Percentiles rank a stretch among this genome's conserved stretches.
These are phyloP conservation scores for Cornus suecica DNA, from an alignment of 148 eudicot species.

Conservation along the genomic window DNA sequence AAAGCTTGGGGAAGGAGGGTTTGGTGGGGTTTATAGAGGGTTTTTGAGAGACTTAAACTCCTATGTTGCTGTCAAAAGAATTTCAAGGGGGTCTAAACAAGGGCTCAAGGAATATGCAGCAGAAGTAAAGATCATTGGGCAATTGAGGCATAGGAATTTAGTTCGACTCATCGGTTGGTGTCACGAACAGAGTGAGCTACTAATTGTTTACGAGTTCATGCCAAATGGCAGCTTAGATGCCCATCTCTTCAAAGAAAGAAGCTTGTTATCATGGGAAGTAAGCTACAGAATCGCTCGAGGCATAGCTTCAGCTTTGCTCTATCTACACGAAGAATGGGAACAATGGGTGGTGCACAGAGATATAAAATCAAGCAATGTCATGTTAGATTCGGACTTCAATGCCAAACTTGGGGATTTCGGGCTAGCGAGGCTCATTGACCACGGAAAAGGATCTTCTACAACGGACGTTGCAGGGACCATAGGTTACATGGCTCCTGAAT, in stretches of 20 bases:
- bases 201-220: background rate
- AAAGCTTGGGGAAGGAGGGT: background rate
- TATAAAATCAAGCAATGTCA: slow-evolving; percentile 16
- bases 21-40: background rate
- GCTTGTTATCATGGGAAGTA: background rate
- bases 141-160: background rate
- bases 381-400: slow-evolving; percentile 13
- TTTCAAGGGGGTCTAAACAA: background rate
- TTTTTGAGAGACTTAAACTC: background rate
- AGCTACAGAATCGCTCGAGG: background rate
- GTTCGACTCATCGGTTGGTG: background rate
- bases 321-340: background rate
- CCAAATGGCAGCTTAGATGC: background rate
- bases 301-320: background rate
- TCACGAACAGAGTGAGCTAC: background rate
- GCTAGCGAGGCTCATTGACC: slow-evolving; percentile 15
- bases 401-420: slow-evolving; percentile 18
- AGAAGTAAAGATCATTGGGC: background rate
- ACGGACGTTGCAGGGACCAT: slow-evolving; percentile 8
- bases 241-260: background rate
- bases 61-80: background rate
- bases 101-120: background rate
- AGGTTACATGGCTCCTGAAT: slow-evolving; percentile 19
- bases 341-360: slow-evolving; percentile 17
- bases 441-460: slow-evolving; percentile 9